Percentiles rank a stretch among this genome's conserved stretches.
These are phyloP conservation scores for Lepiota brunneoincarnata DNA, from an alignment of 768 basidiomycete species.

Conservation along the genomic window DNA sequence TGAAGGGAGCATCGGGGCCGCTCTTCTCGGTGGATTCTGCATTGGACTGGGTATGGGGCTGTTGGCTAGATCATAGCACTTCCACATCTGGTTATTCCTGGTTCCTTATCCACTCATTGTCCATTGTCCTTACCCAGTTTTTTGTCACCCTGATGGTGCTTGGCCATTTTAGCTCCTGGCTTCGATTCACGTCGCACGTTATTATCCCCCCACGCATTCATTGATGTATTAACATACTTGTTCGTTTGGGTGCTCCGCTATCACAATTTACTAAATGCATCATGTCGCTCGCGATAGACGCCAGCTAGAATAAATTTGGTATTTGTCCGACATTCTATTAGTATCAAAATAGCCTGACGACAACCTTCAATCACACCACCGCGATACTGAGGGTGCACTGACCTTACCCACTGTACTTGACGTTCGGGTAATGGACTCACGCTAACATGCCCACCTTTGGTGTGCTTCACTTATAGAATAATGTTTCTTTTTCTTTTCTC, in stretches of 20 bases:
- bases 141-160: background rate
- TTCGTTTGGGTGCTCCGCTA: background rate
- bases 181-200: background rate
- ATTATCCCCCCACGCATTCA: background rate
- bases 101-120: background rate
- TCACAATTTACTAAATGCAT: no score
- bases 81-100: background rate
- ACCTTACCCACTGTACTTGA: no score
- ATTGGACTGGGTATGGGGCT: conserved; percentile 35
- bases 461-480: no score
- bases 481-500: no score
- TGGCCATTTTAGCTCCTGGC: background rate
- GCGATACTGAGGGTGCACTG: no score
- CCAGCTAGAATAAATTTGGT: no score
- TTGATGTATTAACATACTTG: background rate
- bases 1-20: conserved; percentile 28
- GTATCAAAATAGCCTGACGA: no score
- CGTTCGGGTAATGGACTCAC: no score
- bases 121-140: background rate
- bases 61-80: background rate
- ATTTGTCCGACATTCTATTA: no score
- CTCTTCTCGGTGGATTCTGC: conserved; percentile 36
- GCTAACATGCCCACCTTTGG: no score
- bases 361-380: no score
- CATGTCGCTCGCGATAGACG: no score